phyloP scores from a whole-genome alignment of 2,329 filamentous ascomycete genomes.

The Cadophora sp. region DNA sequence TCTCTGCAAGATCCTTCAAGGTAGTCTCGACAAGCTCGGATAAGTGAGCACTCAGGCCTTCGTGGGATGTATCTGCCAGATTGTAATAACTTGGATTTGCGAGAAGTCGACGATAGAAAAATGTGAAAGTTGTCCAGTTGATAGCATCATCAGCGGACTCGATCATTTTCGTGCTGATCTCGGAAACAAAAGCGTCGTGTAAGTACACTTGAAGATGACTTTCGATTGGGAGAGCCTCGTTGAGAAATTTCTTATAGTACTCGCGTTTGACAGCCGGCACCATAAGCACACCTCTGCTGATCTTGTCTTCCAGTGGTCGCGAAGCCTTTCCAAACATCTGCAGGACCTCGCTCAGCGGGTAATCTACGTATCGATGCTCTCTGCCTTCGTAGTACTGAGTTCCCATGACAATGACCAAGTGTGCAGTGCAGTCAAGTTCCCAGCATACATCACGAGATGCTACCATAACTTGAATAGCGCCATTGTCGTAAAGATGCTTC shows the following conservation, averaged over 20 bases:
- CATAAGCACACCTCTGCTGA: slow-evolving; percentile 94
- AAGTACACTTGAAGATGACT: slow-evolving; percentile 91
- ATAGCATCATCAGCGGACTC: slow-evolving; percentile 95
- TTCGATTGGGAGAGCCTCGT: slow-evolving; percentile 94
- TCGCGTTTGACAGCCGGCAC: slow-evolving; percentile 92
- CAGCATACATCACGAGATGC: slow-evolving; percentile 91
- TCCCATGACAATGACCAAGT: slow-evolving; percentile 95
- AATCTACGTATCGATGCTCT: slow-evolving; percentile 97
- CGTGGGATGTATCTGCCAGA: slow-evolving; percentile 84
- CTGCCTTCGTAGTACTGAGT: slow-evolving; percentile 97
- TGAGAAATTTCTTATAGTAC: slow-evolving; percentile 98
- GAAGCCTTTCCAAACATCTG: slow-evolving; percentile 98
- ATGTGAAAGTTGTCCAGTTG: slow-evolving; percentile 98
- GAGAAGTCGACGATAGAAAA: slow-evolving; percentile 93
- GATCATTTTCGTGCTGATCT: slow-evolving; percentile 96
- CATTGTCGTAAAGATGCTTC: slow-evolving; percentile 82
- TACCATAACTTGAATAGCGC: slow-evolving; percentile 74
- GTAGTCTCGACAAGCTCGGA: slow-evolving; percentile 95
- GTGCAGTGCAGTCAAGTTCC: slow-evolving; percentile 88
- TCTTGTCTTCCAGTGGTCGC: slow-evolving; percentile 77
- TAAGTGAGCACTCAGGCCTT: slow-evolving; percentile 91
- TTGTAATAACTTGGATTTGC: slow-evolving; percentile 98
- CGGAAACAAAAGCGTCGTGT: slow-evolving; percentile 95
- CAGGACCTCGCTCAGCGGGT: slow-evolving; percentile 89
- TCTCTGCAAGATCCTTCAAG: slow-evolving; percentile 86